These are phyloP conservation scores for Cercophora samala DNA, from an alignment of 495 filamentous ascomycete species.

Conservation along the genomic window DNA sequence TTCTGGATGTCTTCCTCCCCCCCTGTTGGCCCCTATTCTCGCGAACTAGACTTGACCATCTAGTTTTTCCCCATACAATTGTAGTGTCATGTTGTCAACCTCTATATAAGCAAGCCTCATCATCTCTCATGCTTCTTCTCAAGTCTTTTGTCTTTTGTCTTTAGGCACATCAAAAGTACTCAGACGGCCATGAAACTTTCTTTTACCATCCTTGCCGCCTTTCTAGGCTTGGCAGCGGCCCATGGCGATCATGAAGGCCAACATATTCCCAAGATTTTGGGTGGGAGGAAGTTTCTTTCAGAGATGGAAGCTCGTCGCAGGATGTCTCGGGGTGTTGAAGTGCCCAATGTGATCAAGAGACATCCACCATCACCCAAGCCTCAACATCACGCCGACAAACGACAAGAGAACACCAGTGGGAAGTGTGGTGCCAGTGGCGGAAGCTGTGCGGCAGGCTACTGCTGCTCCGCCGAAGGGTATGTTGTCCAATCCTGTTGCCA, in stretches of 20 bases:
- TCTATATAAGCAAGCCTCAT: not conserved
- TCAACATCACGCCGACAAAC: slow-evolving; percentile 1
- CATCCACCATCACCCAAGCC: not conserved
- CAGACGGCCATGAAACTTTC: slow-evolving; percentile 36
- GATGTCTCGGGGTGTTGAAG: not conserved
- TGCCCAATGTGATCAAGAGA: slow-evolving; percentile 1
- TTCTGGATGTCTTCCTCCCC: slow-evolving; percentile 14
- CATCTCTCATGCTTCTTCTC: not conserved
- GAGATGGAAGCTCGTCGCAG: slow-evolving; percentile 27
- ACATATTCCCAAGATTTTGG: slow-evolving; percentile 38
- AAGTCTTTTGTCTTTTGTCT: not conserved
- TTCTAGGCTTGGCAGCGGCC: slow-evolving; percentile 26
- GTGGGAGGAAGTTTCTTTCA: slow-evolving; percentile 35
- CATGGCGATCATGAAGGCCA: slow-evolving; percentile 32
- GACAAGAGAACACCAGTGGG: slow-evolving; percentile 15
- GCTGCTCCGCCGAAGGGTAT: slow-evolving; percentile 64
- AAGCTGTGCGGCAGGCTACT: slow-evolving; percentile 54
- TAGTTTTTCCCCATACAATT: not conserved
- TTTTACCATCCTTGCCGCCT: slow-evolving; percentile 27
- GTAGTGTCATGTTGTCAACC: not conserved
- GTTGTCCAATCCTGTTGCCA: slow-evolving; percentile 22
- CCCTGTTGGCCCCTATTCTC: slow-evolving; percentile 13
- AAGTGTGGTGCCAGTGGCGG: slow-evolving; percentile 44
- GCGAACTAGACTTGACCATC: slow-evolving; percentile 2
- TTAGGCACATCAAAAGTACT: slow-evolving; percentile 12